Evolutionary conservation across 257 asterid species (phyloP).

Genomic region (Plantago elongata): DNA sequence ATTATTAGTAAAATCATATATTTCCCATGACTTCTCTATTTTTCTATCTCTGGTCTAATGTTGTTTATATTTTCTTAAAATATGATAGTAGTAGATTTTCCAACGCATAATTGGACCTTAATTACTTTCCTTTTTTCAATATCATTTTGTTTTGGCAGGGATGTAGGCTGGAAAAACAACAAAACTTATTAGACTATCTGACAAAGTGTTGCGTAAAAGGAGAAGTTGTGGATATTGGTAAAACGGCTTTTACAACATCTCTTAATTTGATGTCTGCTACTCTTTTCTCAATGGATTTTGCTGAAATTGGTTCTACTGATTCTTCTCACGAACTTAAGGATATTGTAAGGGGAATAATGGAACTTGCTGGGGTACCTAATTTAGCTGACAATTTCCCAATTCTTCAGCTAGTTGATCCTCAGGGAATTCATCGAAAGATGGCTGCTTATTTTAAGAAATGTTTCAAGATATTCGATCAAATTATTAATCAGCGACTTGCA

Average conservation of each 20-base stretch:
- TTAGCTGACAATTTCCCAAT: slow-evolving; percentile 3
- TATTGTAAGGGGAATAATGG: slow-evolving; percentile 5
- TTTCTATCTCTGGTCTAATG: too few relatives aligned
- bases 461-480: neutral
- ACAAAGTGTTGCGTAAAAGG: neutral
- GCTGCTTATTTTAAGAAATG: neutral
- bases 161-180: neutral
- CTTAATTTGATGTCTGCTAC: slow-evolving; percentile 3
- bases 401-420: slow-evolving; percentile 4
- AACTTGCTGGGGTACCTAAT: slow-evolving; percentile 8
- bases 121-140: neutral
- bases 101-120: neutral
- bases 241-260: slow-evolving; percentile 1
- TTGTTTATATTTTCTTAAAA: too few relatives aligned
- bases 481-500: neutral
- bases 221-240: slow-evolving; percentile 3
- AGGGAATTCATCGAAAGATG: neutral
- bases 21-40: too few relatives aligned
- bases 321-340: slow-evolving; percentile 10
- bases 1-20: too few relatives aligned
- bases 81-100: too few relatives aligned
- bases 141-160: neutral
- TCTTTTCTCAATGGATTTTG: slow-evolving; percentile 4
- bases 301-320: slow-evolving; percentile 8
- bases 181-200: neutral